Percentiles rank a stretch among this genome's conserved stretches.
phyloP scores from a whole-genome alignment of 345 rosid genomes.

The Angophora floribunda region DNA sequence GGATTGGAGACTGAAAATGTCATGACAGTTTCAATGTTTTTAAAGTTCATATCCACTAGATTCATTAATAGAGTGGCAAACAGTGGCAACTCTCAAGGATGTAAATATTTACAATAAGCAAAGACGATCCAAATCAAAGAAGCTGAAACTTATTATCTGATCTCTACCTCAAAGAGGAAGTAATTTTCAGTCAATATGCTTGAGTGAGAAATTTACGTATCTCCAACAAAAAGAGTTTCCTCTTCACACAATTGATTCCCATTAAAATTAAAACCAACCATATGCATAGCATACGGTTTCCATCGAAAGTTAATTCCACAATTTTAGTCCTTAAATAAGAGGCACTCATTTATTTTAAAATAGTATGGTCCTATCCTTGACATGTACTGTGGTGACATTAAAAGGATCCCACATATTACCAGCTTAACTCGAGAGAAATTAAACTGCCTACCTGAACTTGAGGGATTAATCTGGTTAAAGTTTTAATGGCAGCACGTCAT shows the following conservation, averaged over 20 bases:
- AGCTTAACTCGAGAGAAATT: neutral
- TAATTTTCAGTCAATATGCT: neutral
- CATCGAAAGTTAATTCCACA: neutral
- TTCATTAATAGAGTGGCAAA: neutral
- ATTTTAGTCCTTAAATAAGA: neutral
- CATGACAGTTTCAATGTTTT: neutral
- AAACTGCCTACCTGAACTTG: slow-evolving; percentile 70
- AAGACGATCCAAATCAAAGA: neutral
- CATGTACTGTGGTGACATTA: neutral
- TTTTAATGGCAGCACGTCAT: slow-evolving; percentile 82
- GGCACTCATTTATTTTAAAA: neutral
- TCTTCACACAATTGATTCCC: neutral
- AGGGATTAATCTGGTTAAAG: slow-evolving; percentile 92
- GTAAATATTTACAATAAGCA: neutral
- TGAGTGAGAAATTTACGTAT: neutral
- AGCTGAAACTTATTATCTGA: neutral
- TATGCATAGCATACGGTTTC: neutral
- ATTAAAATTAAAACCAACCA: neutral
- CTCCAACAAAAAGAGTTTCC: neutral
- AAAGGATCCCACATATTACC: neutral
- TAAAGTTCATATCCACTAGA: neutral
- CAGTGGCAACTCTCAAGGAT: neutral
- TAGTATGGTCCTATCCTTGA: neutral
- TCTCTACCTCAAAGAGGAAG: neutral
- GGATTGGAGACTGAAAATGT: neutral